A percentile compares a stretch with the other conserved stretches of the same genome.
Conservation (phyloP, 331 rosid species). For the Cydonia oblonga region DNA sequence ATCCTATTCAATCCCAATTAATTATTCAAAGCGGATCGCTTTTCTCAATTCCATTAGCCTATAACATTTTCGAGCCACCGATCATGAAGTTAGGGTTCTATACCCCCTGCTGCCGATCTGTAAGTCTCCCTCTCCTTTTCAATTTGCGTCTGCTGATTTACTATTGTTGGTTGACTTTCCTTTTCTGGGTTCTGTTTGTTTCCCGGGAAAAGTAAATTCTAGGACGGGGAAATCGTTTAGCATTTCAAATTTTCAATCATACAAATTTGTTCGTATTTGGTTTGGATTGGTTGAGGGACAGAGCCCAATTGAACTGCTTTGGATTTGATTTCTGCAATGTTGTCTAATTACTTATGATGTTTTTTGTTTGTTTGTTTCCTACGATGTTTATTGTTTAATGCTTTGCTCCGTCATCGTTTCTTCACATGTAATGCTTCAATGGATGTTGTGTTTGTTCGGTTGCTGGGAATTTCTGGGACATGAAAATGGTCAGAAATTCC, state of each 20-base stretch:
- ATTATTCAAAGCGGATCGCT: no score
- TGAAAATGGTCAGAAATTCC: neutral
- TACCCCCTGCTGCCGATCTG: conserved; percentile 16
- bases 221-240: neutral
- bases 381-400: neutral
- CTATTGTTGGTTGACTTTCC: neutral
- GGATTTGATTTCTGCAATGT: neutral
- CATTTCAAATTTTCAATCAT: neutral
- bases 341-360: neutral
- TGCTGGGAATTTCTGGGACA: neutral
- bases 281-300: neutral
- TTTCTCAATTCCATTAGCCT: no score
- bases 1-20: no score
- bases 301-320: neutral
- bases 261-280: neutral
- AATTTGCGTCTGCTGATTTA: neutral
- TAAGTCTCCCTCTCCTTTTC: conserved; percentile 18
- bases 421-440: neutral
- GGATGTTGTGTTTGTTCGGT: neutral
- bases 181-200: neutral
- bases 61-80: no score
- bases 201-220: neutral
- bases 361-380: neutral
- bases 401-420: neutral
- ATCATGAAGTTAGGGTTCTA: conserved; percentile 41